Conservation (phyloP, 2,329 filamentous ascomycete genomes). For the Trichoderma koningiopsis region DNA sequence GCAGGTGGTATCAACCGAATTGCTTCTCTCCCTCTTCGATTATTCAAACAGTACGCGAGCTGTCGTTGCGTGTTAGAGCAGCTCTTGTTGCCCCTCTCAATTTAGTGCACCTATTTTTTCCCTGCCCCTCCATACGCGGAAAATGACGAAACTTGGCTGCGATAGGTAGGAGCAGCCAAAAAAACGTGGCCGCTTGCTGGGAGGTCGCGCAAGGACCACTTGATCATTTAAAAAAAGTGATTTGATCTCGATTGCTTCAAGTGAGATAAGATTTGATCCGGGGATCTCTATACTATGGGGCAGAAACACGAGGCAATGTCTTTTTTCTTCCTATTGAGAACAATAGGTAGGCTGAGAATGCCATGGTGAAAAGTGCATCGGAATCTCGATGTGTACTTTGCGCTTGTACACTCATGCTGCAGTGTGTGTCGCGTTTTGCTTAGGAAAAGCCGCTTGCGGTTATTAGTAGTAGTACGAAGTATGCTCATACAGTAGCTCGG, state of each 20-base stretch:
- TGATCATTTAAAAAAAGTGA: not conserved
- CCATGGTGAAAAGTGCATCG: not conserved
- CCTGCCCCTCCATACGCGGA: conserved; percentile 2
- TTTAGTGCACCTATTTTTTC: conserved; percentile 1
- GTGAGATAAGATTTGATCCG: conserved; percentile 12
- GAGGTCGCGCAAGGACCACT: conserved; percentile 13
- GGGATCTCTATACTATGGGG: conserved; percentile 4
- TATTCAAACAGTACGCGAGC: not conserved
- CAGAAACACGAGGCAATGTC: not conserved
- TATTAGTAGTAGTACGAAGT: no score
- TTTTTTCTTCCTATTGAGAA: not conserved
- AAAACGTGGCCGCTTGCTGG: conserved; percentile 12
- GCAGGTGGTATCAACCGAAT: not conserved
- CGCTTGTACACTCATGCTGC: not conserved
- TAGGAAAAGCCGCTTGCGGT: not conserved
- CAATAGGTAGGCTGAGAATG: not conserved
- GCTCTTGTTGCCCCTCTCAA: conserved; percentile 6
- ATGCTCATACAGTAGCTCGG: no score
- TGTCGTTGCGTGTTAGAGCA: not conserved
- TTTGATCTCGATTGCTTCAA: conserved; percentile 7
- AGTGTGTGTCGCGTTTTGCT: not conserved
- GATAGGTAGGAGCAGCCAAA: not conserved
- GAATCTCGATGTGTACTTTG: not conserved
- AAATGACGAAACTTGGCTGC: conserved; percentile 9
- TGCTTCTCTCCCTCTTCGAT: not conserved